Evolutionary conservation across 495 filamentous ascomycete genomes (phyloP), one percentile per base, ranked within the genome.

Genomic region (Podospora sp.): DNA sequence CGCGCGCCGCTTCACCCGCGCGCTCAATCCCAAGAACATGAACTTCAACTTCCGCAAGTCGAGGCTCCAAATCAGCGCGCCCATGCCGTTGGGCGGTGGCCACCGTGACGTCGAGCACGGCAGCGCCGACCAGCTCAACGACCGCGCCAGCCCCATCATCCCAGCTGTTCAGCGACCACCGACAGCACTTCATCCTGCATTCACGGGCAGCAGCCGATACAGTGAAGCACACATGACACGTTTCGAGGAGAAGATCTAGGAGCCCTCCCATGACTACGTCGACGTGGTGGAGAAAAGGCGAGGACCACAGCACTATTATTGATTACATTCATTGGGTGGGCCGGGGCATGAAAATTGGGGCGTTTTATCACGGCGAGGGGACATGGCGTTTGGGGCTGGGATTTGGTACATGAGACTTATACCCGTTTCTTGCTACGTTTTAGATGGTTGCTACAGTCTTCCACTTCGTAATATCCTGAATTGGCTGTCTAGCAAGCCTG

Each of bases 111-210:
- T 81, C 71, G 77, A 82, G 60, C 66, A 65, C 55, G 73, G 71
- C 56, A 36, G 29, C 62, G 62, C 58, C 49, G 52, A 66, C 53
- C 58, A 35, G 27, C 26, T 60, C 21, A 62, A 77, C 68, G 71
- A 76, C 64, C 79, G 82, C 56, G 71, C 75, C 62, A 85, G 82
- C 65, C 84, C 84, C 52, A 78, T 86, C 66, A 70, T 79, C 16
- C 83, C 83, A 12, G 76, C 76, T 6, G 60, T 85, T 24, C 80
- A 83, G 73, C 79, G 84, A 9, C 84, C 84, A 3, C 76, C 80
- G 11, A 83, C 83, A 58, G 81, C 81, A 7, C 63, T 84, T 57
- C 84, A 87, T 69, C 84, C 84, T 22, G 76, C 77, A 6, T 77
- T 75, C 56, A 76, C 72, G 20, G 69, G 69, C 16, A 72, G 74